A percentile compares a stretch with the other conserved stretches of the same genome.
Evolutionary conservation across 2,329 filamentous ascomycete species (phyloP).

Genomic region (Fusarium pilosicola): DNA sequence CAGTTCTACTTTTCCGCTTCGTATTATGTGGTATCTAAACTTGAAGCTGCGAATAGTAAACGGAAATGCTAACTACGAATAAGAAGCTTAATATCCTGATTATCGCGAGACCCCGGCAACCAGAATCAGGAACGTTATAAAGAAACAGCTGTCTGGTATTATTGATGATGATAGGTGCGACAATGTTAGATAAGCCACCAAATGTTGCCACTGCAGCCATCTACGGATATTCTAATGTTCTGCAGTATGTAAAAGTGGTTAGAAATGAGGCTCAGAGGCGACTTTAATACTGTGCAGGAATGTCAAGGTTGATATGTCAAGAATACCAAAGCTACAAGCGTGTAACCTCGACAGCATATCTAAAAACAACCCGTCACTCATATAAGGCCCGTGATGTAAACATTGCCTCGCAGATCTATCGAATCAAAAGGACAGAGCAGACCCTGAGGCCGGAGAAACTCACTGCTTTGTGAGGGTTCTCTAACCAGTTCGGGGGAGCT

Average conservation of each 20-base stretch:
- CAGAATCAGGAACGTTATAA: not conserved
- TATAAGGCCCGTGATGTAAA: no score
- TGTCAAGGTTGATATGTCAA: no score
- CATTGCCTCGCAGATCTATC: no score
- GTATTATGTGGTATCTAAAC: not conserved
- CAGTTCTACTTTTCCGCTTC: not conserved
- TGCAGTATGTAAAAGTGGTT: accelerated
- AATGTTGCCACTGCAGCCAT: not conserved
- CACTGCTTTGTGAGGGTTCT: not conserved
- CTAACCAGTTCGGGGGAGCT: not conserved
- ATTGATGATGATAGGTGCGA: not conserved
- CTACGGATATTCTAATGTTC: accelerated
- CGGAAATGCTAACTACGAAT: accelerated
- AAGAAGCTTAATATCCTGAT: not conserved
- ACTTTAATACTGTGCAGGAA: not conserved
- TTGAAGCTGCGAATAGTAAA: not conserved
- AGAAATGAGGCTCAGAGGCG: accelerated
- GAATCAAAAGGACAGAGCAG: not conserved
- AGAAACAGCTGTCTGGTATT: accelerated
- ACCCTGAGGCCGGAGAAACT: accelerated
- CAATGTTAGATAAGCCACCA: not conserved
- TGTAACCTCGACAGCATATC: not conserved
- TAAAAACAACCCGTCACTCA: accelerated
- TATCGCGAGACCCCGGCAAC: not conserved
- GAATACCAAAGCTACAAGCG: not conserved